Conservation (phyloP, 768 basidiomycete species). For the Russula griseocarnosa region DNA sequence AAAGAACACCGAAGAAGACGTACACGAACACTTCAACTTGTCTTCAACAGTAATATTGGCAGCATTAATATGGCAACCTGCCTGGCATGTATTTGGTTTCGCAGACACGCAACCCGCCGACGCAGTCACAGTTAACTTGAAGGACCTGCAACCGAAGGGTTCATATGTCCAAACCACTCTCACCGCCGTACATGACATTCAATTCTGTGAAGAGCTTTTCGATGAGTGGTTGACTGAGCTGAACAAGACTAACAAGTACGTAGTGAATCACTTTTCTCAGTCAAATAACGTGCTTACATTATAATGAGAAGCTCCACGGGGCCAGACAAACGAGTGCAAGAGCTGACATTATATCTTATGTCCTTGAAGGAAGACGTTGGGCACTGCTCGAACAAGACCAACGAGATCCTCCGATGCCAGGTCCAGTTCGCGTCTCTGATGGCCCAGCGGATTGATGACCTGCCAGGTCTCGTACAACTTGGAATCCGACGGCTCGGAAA, state of each 20-base stretch:
- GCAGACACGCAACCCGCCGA: too few species aligned
- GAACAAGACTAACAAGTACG: constrained; percentile 20
- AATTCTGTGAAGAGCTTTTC: constrained; percentile 18
- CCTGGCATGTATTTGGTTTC: too few species aligned
- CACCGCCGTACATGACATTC: constrained; percentile 15
- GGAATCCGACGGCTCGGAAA: constrained; percentile 10
- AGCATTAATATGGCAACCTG: too few species aligned
- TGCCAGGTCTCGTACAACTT: constrained; percentile 13
- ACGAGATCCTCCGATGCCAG: constrained; percentile 19
- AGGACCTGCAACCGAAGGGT: not conserved
- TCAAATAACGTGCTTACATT: not conserved
- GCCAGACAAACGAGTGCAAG: not conserved
- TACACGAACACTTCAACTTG: too few species aligned
- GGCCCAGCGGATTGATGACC: constrained; percentile 14
- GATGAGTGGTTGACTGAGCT: constrained; percentile 14
- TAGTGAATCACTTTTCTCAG: not conserved
- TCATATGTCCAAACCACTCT: constrained; percentile 8
- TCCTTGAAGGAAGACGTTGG: constrained; percentile 7
- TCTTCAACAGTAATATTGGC: too few species aligned
- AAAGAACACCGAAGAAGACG: constrained; percentile 13
- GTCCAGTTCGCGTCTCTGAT: constrained; percentile 14
- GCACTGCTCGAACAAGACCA: constrained; percentile 11
- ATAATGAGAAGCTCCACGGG: not conserved
- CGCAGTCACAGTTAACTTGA: too few species aligned
- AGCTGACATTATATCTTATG: not conserved